These are phyloP conservation scores for Penicillium oxalicum DNA, from an alignment of 2,329 filamentous ascomycete genomes.

Conservation along the genomic window DNA sequence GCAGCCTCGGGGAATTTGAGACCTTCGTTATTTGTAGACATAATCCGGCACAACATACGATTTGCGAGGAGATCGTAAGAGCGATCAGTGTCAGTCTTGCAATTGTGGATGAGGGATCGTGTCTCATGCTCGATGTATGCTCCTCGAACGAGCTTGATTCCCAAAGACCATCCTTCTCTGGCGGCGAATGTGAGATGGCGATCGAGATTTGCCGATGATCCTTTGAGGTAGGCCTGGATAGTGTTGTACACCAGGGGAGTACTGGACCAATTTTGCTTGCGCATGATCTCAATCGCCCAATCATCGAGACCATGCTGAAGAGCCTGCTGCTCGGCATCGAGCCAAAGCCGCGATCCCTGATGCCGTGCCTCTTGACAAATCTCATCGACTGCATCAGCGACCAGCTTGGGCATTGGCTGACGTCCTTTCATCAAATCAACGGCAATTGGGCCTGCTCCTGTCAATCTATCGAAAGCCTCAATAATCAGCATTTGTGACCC, in stretches of 20 bases:
- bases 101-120: conserved; percentile 32
- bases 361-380: conserved; percentile 32
- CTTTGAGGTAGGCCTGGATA: conserved; percentile 44
- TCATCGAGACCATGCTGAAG: conserved; percentile 41
- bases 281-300: conserved; percentile 45
- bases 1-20: conserved; percentile 29
- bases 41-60: conserved; percentile 40
- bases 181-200: conserved; percentile 36
- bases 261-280: conserved; percentile 35
- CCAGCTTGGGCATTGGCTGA: conserved; percentile 12
- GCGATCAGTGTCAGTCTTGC: conserved; percentile 33
- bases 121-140: conserved; percentile 42
- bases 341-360: conserved; percentile 37
- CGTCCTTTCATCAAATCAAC: conserved; percentile 14
- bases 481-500: not conserved
- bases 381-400: conserved; percentile 31
- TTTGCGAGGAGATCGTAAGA: conserved; percentile 48
- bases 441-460: conserved; percentile 18
- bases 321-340: conserved; percentile 45
- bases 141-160: conserved; percentile 43
- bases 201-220: conserved; percentile 33
- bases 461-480: conserved; percentile 8
- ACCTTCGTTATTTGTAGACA: conserved; percentile 28
- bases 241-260: conserved; percentile 38
- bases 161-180: conserved; percentile 37